Evolutionary conservation across 441 rosid genomes (phyloP), one percentile per base, ranked within the genome.

Genomic region (Euphorbia schlechtendalii): DNA sequence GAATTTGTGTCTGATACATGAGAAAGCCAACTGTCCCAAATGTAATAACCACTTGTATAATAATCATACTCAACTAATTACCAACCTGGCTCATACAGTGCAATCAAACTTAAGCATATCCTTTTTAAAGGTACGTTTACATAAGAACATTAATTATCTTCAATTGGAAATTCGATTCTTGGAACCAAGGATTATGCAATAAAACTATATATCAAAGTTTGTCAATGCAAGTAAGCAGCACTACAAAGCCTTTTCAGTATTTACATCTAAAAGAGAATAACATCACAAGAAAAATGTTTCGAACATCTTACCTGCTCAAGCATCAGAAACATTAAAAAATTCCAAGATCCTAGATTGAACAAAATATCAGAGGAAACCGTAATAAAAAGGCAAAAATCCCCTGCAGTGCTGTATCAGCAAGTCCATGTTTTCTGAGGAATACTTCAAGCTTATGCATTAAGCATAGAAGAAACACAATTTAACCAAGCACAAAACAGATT

Each of bases 341-440:
- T 94, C 98, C 99, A 89, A 59, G 99, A 89, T 67, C 99, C 99
- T 49, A 94, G 89, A n/a, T 57, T 96, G 84, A 54, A 87, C 91
- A 43, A 91, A 89, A 83, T 94, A 89, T 34, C 95, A 96, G 65
- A 91, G 76, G 71, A 94, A 94, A 45, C 98, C 99, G 73, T 85
- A 89, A 61, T 94, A n/a, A 91, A 61, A 91, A 91, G 22, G 98
- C 96, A 64, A 83, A 67, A 64, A 85, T 77, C 12, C 97, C 99
- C 96, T 91, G 91, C 74, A 58, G 63, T 18, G 24, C n/a, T n/a
- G n/a, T n/a, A n/a, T n/a, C n/a, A n/a, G n/a, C n/a, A n/a, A n/a
- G n/a, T n/a, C n/a, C n/a, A n/a, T 21, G 22, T 13, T n/a, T n/a
- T 27, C 27, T 48, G 40, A 36, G 4, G 34, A 58, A 69, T 59